Evolutionary conservation across 306 rosid species (phyloP), one percentile per base, ranked within the genome.

Genomic region (Trifolium repens): DNA sequence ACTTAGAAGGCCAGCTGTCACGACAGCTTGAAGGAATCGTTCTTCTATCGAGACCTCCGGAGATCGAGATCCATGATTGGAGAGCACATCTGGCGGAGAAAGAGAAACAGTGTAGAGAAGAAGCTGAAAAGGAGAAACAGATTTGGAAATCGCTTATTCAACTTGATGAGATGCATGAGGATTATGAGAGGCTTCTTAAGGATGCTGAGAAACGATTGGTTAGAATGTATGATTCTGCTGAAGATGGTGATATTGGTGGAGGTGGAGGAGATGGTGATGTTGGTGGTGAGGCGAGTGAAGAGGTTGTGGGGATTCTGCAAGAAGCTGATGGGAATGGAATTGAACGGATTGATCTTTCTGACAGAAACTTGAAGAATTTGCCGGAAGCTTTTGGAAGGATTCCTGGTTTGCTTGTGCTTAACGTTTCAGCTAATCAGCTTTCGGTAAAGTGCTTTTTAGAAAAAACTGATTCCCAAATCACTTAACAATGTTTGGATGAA

Each of bases 301-400:
- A 87, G 80, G 97, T 94, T 27, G 91, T 89, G 9, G 93, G 85
- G 73, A 84, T 94, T 74, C 89, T 94, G 37, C 90, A 90, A 54
- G 90, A 90, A 63, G 96, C 93, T 0, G 67, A 73, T 13, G 93
- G 91, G n/a, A 82, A 86, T 39, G 91, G 82, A 16, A 75, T 94
- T 75, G 91, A 94, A 22, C 77, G 90, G 8, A 71, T 92, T 67
- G 67, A 78, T 69, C 85, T 94, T 49, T 88, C 96, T 1, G 84
- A 79, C 5, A 88, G 90, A 27, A 63, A 72, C 15, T 67, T 94
- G 79, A 83, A 82, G 69, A 67, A 79, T 70, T 78, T 94, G 86
- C 99, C 99, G 4, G 99, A 94, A 81, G 96, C 91, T 5, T 94
- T 94, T 34, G 93, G 96, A 15, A 83, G 78, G 52, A 81, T 94